Percentiles rank a stretch among this genome's conserved stretches.
Conservation (phyloP, 176 grass and related monocot species). For the Juncus effusus region DNA sequence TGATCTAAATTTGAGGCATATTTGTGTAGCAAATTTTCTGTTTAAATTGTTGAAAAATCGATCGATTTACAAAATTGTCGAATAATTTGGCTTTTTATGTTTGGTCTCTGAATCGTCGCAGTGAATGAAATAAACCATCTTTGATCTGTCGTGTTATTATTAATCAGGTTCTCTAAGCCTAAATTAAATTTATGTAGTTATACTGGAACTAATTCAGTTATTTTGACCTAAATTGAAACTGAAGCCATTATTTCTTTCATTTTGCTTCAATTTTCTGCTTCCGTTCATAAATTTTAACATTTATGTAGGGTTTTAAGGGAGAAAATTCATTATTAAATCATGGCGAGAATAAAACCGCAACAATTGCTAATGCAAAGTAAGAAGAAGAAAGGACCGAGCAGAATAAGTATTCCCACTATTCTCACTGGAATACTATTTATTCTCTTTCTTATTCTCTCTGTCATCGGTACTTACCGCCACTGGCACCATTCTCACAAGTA, state of each 20-base stretch:
- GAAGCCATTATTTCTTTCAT: too few species aligned
- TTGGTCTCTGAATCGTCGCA: background rate
- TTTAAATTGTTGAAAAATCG: background rate
- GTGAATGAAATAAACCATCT: too few species aligned
- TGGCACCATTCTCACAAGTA: conserved; percentile 47
- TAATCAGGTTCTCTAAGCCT: too few species aligned
- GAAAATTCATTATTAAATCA: conserved; percentile 13
- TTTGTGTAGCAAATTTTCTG: background rate
- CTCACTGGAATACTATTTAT: conserved; percentile 51
- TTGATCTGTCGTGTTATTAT: too few species aligned
- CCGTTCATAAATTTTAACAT: background rate
- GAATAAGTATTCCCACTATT: conserved; percentile 54
- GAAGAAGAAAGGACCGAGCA: conserved; percentile 54
- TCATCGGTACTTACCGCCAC: conserved; percentile 50
- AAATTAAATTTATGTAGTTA: too few species aligned
- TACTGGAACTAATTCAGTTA: too few species aligned
- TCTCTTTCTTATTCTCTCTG: conserved; percentile 56
- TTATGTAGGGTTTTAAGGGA: background rate
- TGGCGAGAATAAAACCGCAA: conserved; percentile 75
- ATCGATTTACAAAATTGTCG: conserved; percentile 2
- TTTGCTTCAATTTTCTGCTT: too few species aligned
- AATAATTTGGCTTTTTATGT: background rate
- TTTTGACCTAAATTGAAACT: too few species aligned
- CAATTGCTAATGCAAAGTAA: conserved; percentile 76
- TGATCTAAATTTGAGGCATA: too few species aligned